Percentiles rank a stretch among this genome's conserved stretches.
Evolutionary conservation across 805 yeast species (phyloP).

Genomic region (Groenewaldozyma tartarivorans): DNA sequence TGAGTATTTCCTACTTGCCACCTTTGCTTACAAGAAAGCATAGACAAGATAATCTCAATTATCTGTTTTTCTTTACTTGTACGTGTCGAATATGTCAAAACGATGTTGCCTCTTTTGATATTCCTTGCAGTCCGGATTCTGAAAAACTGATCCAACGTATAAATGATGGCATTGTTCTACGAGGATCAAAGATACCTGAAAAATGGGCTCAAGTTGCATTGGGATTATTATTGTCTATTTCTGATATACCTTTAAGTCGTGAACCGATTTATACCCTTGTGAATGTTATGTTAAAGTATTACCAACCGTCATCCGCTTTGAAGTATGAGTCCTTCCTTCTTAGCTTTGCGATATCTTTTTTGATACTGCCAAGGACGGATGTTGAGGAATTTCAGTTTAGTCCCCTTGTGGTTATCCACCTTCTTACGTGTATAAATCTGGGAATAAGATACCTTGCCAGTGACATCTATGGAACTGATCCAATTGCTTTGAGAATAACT

Average conservation of each 20-base stretch:
- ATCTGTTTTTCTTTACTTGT: not conserved
- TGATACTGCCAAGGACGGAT: not conserved
- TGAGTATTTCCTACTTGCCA: slow-evolving; percentile 1
- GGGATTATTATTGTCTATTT: not conserved
- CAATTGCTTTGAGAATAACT: too few relatives aligned
- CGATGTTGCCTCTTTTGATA: not conserved
- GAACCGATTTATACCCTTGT: not conserved
- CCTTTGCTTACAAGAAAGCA: not conserved
- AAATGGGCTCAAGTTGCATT: not conserved
- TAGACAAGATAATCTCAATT: slow-evolving; percentile 1
- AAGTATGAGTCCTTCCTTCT: not conserved
- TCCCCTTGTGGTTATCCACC: not conserved
- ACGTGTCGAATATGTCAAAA: not conserved
- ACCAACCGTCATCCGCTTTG: too few relatives aligned
- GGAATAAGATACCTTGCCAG: not conserved
- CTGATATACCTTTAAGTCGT: not conserved
- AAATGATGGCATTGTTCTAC: not conserved
- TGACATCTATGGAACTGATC: not conserved
- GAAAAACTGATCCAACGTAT: not conserved
- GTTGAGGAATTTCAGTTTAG: not conserved
- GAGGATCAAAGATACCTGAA: not conserved
- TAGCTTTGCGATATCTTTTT: not conserved
- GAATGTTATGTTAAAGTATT: not conserved
- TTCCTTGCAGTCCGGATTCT: not conserved
- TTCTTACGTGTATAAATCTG: not conserved